Percentiles rank a stretch among this genome's conserved stretches.
Evolutionary conservation across 2,329 filamentous ascomycete species (phyloP).

Genomic region (Diaporthe citri): DNA sequence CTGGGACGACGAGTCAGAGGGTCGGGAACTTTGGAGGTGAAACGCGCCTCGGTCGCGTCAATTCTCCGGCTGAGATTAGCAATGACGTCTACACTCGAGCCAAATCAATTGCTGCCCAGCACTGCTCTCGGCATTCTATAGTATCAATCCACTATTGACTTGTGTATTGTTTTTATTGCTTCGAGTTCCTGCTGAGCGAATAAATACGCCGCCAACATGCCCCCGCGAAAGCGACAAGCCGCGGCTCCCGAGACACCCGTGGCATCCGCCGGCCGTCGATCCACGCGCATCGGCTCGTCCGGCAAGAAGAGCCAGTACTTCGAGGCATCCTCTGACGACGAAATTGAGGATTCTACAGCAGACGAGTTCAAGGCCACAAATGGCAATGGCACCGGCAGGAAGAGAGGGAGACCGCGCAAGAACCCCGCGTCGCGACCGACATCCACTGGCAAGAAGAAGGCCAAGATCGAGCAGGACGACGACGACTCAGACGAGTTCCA

Average conservation of each 20-base stretch:
- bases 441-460: slow-evolving; percentile 42
- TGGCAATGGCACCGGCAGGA: slow-evolving; percentile 15
- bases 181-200: too few relatives aligned
- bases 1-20: neutral
- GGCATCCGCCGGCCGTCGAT: slow-evolving; percentile 56
- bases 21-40: neutral
- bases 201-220: slow-evolving; percentile 13
- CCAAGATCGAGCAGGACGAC: slow-evolving; percentile 41
- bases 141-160: neutral
- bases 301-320: slow-evolving; percentile 66
- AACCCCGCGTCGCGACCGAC: slow-evolving; percentile 15
- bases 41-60: slow-evolving; percentile 27
- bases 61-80: slow-evolving; percentile 13
- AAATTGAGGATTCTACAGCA: neutral
- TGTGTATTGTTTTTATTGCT: neutral
- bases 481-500: slow-evolving; percentile 50
- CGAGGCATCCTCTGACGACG: slow-evolving; percentile 52
- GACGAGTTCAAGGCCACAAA: slow-evolving; percentile 19
- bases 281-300: slow-evolving; percentile 59
- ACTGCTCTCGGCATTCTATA: neutral
- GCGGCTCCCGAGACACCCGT: slow-evolving; percentile 48
- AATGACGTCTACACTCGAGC: slow-evolving; percentile 27
- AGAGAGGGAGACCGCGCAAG: slow-evolving; percentile 34
- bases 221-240: slow-evolving; percentile 27
- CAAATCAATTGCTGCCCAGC: neutral